Evolutionary conservation across 2,329 filamentous ascomycete species (phyloP), one percentile per base, ranked within the genome.

Genomic region (Myotisia sp.): DNA sequence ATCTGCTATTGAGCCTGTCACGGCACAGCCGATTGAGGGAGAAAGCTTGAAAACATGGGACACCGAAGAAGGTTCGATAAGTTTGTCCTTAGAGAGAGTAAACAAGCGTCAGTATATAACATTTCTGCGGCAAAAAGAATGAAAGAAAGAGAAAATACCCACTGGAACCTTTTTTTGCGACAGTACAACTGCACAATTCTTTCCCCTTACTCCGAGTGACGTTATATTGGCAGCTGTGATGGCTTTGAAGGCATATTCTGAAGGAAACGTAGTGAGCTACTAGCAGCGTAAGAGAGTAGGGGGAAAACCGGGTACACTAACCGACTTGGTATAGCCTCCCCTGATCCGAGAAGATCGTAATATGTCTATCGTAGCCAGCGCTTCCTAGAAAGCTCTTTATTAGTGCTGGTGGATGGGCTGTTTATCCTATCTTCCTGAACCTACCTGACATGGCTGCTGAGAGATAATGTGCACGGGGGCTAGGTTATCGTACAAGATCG

Each of bases 241-340:
- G 39, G 90, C 90, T 70, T 98, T 98, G 77, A 98, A 98, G 51
- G 90, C 90, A 87, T 98, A 98, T 72, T 98, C 90, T 95, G 58
- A 49, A 45, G 26, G 33, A 41, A 44, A 42, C 47, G 33, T 43
- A 29, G 47, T 58, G 40, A 57, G 54, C 51, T n/a, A 21, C 12
- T 19, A 28, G 13, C 13, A 10, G 29, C 23, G 17, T 18, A 14
- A 4, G 13, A 16, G 21, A 10, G 22, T 13, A 7, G 14, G 18
- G 36, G 13, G 24, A 37, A 17, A 23, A 41, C 35, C 33, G 30
- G 32, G 36, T 29, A 39, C 41, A 73, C 85, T 55, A 73, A 95
- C 90, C 90, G 62, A 98, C 90, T 94, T 98, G 90, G 62, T 95
- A 98, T 59, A 98, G 70, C 59, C 90, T 78, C 55, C 90, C 90